Percentiles rank a stretch among this genome's conserved stretches.
phyloP scores from a whole-genome alignment of 2,329 filamentous ascomycete species.

The Monilinia vaccinii-corymbosi region DNA sequence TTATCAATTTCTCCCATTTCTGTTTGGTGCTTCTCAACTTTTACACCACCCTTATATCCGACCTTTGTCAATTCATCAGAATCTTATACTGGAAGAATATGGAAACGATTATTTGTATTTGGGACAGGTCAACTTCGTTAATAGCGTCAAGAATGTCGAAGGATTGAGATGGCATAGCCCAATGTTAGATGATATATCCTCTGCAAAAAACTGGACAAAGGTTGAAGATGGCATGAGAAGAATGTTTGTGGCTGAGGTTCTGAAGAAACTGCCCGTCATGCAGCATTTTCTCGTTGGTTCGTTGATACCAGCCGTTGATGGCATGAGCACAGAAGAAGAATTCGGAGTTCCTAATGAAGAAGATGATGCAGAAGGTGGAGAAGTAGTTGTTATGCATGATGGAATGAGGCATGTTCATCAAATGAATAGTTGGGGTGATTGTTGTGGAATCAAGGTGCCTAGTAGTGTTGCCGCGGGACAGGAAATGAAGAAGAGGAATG shows the following conservation, averaged over 20 bases:
- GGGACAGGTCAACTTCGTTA: conserved; percentile 87
- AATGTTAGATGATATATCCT: conserved; percentile 96
- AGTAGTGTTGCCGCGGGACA: conserved; percentile 86
- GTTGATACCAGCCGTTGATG: conserved; percentile 68
- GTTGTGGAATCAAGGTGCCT: conserved; percentile 95
- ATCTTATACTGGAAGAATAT: conserved; percentile 79
- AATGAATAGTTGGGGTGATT: conserved; percentile 78
- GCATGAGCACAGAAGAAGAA: conserved; percentile 63
- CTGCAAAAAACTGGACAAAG: conserved; percentile 82
- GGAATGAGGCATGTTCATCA: conserved; percentile 64
- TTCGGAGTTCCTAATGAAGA: conserved; percentile 38
- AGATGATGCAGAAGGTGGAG: conserved; percentile 43
- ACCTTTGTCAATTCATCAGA: conserved; percentile 75
- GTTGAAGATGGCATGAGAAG: conserved; percentile 91
- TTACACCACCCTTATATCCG: conserved; percentile 75
- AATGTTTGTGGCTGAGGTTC: conserved; percentile 91
- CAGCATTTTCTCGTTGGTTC: conserved; percentile 95
- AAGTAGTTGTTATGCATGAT: conserved; percentile 54
- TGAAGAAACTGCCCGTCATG: conserved; percentile 94
- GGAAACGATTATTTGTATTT: conserved; percentile 79
- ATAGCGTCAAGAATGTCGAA: conserved; percentile 91
- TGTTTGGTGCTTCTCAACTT: conserved; percentile 88
- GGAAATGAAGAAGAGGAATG: conserved; percentile 69
- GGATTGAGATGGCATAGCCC: conserved; percentile 93
- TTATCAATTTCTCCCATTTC: conserved; percentile 92